Percentiles rank a stretch among this genome's conserved stretches.
Conservation (phyloP, 31 red algal species). For the Porphyra umbilicalis region DNA sequence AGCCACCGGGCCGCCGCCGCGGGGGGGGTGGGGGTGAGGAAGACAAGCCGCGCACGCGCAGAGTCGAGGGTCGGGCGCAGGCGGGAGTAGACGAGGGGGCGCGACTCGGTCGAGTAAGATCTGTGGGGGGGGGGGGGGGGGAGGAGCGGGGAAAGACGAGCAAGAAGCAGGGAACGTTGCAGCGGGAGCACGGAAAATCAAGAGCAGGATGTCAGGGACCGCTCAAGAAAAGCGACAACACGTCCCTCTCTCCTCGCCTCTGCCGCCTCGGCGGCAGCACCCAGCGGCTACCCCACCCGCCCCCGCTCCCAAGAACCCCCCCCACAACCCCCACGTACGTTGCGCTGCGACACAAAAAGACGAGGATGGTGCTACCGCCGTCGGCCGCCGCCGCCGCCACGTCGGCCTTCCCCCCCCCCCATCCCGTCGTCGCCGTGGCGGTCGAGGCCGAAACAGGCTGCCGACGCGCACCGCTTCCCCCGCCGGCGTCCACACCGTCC, state of each 20-base stretch:
- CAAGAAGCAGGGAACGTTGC: neutral
- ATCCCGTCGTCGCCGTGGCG: neutral
- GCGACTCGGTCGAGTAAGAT: neutral
- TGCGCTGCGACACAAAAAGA: neutral
- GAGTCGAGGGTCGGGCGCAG: neutral
- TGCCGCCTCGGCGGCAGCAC: too few relatives aligned
- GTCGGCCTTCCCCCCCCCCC: neutral
- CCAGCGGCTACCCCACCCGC: too few relatives aligned
- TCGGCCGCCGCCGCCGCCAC: neutral
- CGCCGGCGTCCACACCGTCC: neutral
- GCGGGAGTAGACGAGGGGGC: neutral
- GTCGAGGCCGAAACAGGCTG: neutral
- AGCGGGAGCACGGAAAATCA: too few relatives aligned
- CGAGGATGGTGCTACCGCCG: neutral
- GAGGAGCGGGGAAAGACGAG: neutral
- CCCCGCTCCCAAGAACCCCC: too few relatives aligned
- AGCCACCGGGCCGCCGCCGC: slow-evolving; percentile 30
- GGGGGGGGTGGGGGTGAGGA: slow-evolving; percentile 45
- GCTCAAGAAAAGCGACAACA: too few relatives aligned
- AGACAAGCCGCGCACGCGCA: slow-evolving; percentile 21
- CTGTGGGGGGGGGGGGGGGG: neutral
- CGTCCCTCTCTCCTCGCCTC: too few relatives aligned
- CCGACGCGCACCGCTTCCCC: neutral
- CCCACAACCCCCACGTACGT: neutral
- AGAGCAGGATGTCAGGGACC: too few relatives aligned